phyloP scores from a whole-genome alignment of 306 rosid species.

The Alnus glutinosa region DNA sequence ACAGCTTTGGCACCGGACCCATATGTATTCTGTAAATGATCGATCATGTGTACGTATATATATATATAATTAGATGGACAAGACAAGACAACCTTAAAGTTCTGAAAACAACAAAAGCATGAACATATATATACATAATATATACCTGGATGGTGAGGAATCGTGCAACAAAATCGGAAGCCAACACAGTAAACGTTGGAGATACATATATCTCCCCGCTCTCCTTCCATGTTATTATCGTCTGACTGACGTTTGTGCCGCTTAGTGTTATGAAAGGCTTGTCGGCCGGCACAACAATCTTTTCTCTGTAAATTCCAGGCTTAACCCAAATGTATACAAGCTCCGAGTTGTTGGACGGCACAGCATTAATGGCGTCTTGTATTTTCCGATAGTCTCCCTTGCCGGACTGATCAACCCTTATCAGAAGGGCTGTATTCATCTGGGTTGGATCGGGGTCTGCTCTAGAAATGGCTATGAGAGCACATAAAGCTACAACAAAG shows the following conservation, averaged over 20 bases:
- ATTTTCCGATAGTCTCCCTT: constrained; percentile 43
- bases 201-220: constrained; percentile 36
- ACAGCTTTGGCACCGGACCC: constrained; percentile 48
- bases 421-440: constrained; percentile 29
- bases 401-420: constrained; percentile 50
- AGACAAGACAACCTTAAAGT: not conserved
- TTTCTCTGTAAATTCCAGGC: constrained; percentile 47
- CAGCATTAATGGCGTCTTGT: constrained; percentile 54
- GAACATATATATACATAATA: no score
- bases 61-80: no score
- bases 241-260: constrained; percentile 32
- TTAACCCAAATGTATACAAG: constrained; percentile 40
- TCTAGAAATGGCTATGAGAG: constrained; percentile 15
- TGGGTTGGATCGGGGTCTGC: constrained; percentile 7
- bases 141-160: constrained; percentile 54
- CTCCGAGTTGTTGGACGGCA: constrained; percentile 42
- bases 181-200: constrained; percentile 44
- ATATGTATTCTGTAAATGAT: constrained; percentile 32
- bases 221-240: constrained; percentile 50
- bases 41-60: no score
- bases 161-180: constrained; percentile 51
- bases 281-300: constrained; percentile 41
- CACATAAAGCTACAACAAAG: not conserved
- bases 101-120: not conserved
- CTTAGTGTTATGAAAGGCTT: constrained; percentile 55